Conservation (phyloP, 257 asterid genomes). For the Paraleonurus japonicus region DNA sequence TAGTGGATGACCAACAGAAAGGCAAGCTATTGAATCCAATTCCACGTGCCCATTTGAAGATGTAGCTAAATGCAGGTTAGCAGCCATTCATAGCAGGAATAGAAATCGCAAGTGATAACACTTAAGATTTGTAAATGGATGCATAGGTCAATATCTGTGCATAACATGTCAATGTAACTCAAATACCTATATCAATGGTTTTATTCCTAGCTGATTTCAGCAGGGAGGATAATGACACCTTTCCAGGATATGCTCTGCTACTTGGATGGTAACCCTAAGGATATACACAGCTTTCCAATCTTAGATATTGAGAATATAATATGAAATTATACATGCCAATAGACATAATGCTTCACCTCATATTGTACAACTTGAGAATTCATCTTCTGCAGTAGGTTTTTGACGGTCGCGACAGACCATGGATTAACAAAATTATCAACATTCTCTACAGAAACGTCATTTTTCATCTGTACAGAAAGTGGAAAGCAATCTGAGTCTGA, state of each 20-base stretch:
- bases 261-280: slow-evolving; percentile 67
- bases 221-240: slow-evolving; percentile 65
- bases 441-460: slow-evolving; percentile 33
- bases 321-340: background rate
- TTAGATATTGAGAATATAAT: slow-evolving; percentile 11
- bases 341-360: slow-evolving; percentile 38
- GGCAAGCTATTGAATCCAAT: background rate
- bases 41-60: background rate
- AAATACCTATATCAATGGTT: slow-evolving; percentile 72
- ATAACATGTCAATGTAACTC: background rate
- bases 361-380: slow-evolving; percentile 41
- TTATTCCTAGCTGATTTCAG: slow-evolving; percentile 76
- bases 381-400: slow-evolving; percentile 41
- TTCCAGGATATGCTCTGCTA: slow-evolving; percentile 77
- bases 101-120: background rate
- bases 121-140: background rate
- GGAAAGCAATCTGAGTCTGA: slow-evolving; percentile 24
- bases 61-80: slow-evolving; percentile 6
- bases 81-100: background rate
- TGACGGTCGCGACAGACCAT: slow-evolving; percentile 59
- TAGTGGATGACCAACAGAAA: background rate
- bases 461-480: slow-evolving; percentile 42
- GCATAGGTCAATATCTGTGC: slow-evolving; percentile 1
- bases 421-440: slow-evolving; percentile 60
- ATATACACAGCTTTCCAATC: slow-evolving; percentile 13